phyloP scores from a whole-genome alignment of 192 early-diverging fungal genomes.

The Geranomyces michiganensis region DNA sequence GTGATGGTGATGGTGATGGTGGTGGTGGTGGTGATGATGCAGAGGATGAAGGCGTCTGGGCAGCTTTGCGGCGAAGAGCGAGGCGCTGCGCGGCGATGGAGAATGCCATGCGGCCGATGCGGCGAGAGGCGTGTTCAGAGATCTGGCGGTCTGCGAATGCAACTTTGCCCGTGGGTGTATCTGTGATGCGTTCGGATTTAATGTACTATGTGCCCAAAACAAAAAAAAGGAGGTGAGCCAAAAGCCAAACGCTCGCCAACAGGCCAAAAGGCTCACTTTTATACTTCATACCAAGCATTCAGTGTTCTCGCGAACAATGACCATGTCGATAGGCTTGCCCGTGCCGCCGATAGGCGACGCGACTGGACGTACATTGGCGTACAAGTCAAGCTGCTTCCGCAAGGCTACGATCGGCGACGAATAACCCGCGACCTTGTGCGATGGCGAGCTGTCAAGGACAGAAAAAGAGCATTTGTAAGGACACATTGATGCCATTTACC shows the following conservation, averaged over 20 bases:
- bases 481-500: neutral
- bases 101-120: conserved; percentile 90
- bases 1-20: no score
- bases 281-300: conserved; percentile 78
- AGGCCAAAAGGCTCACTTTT: neutral
- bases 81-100: conserved; percentile 82
- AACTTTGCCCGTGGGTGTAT: conserved; percentile 65
- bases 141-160: conserved; percentile 91
- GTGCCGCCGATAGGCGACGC: conserved; percentile 65
- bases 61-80: conserved; percentile 1
- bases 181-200: conserved; percentile 74
- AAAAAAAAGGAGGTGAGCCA: neutral
- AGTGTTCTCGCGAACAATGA: conserved; percentile 98
- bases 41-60: neutral
- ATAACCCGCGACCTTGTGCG: conserved; percentile 97
- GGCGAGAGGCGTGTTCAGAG: conserved; percentile 81
- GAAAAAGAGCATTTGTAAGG: neutral
- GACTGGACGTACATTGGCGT: conserved; percentile 96
- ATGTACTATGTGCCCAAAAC: conserved; percentile 74
- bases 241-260: no score
- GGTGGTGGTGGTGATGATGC: neutral
- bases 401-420: conserved; percentile 97
- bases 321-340: conserved; percentile 84
- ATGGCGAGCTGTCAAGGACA: conserved; percentile 76
- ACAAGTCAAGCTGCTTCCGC: conserved; percentile 92